Conservation (phyloP, 2,329 filamentous ascomycete species). For the Exophiala phaeomuriformis region DNA sequence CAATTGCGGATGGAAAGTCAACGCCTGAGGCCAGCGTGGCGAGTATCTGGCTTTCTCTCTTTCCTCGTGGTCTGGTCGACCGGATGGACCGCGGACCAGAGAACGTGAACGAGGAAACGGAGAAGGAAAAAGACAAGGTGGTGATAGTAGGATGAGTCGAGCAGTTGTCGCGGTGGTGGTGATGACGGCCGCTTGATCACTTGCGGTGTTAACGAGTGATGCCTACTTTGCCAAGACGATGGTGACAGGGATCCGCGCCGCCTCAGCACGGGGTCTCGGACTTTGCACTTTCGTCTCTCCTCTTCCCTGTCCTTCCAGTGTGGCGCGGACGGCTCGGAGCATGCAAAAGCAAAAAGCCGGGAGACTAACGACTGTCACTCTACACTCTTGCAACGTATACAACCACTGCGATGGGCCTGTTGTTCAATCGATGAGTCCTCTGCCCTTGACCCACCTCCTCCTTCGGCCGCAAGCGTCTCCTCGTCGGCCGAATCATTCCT, state of each 20-base stretch:
- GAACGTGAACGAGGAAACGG: neutral
- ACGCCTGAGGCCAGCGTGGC: slow-evolving; percentile 24
- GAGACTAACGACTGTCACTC: neutral
- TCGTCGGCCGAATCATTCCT: slow-evolving; percentile 12
- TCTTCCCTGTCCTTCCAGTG: slow-evolving; percentile 7
- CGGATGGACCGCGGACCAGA: slow-evolving; percentile 5
- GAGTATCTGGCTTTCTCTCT: slow-evolving; percentile 4
- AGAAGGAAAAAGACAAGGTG: slow-evolving; percentile 3
- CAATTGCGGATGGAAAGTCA: slow-evolving; percentile 2
- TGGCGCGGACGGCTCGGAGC: slow-evolving; percentile 7
- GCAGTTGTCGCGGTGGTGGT: slow-evolving; percentile 4
- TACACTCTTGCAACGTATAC: slow-evolving; percentile 1
- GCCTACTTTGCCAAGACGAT: slow-evolving; percentile 13
- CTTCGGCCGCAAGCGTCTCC: neutral
- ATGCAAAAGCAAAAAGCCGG: neutral
- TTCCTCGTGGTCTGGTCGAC: slow-evolving; percentile 1
- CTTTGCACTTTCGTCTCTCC: neutral
- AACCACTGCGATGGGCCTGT: neutral
- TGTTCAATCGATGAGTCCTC: neutral
- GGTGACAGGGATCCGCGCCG: slow-evolving; percentile 10
- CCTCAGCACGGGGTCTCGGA: neutral
- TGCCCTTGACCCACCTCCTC: neutral
- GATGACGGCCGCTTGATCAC: slow-evolving; percentile 15
- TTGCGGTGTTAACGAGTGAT: slow-evolving; percentile 1
- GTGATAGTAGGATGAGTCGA: slow-evolving; percentile 7